Evolutionary conservation across 352 stramenopile genomes (phyloP).

Genomic region (Phytophthora pini): DNA sequence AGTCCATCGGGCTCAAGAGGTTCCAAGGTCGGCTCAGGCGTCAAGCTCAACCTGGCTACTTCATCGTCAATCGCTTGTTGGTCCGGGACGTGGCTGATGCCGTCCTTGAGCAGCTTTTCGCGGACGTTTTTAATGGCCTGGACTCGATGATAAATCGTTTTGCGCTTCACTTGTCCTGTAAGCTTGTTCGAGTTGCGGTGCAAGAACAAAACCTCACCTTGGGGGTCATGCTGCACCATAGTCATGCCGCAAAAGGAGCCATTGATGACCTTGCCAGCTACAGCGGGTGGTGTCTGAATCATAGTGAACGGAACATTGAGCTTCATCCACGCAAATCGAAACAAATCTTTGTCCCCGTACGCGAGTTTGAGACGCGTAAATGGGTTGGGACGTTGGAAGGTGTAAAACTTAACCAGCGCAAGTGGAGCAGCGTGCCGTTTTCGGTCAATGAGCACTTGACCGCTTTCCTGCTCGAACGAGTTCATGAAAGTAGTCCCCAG

Average conservation of each 20-base stretch:
- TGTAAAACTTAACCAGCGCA: slow-evolving; percentile 46
- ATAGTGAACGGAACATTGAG: slow-evolving; percentile 49
- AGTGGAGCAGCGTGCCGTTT: slow-evolving; percentile 39
- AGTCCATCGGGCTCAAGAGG: slow-evolving; percentile 22
- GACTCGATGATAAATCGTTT: slow-evolving; percentile 12
- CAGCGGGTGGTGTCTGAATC: slow-evolving; percentile 45
- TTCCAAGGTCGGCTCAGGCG: slow-evolving; percentile 13
- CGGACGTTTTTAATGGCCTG: slow-evolving; percentile 19
- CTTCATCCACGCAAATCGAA: slow-evolving; percentile 64
- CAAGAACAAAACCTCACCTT: slow-evolving; percentile 48
- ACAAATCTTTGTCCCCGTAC: slow-evolving; percentile 65
- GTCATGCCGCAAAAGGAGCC: slow-evolving; percentile 55
- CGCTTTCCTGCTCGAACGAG: slow-evolving; percentile 74
- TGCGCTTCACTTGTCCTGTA: slow-evolving; percentile 29
- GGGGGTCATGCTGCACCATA: slow-evolving; percentile 48
- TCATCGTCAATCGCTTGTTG: slow-evolving; percentile 15
- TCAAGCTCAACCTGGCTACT: slow-evolving; percentile 7
- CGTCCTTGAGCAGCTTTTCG: slow-evolving; percentile 14
- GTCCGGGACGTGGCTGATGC: slow-evolving; percentile 4
- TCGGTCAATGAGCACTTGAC: slow-evolving; percentile 56
- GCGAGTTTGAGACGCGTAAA: slow-evolving; percentile 48
- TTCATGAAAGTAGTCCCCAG: slow-evolving; percentile 49
- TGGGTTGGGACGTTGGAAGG: slow-evolving; percentile 44
- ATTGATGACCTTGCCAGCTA: slow-evolving; percentile 41
- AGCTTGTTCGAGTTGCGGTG: slow-evolving; percentile 59